Conservation (phyloP, 2,329 filamentous ascomycete genomes). For the Coniosporium tulheliwenetii region DNA sequence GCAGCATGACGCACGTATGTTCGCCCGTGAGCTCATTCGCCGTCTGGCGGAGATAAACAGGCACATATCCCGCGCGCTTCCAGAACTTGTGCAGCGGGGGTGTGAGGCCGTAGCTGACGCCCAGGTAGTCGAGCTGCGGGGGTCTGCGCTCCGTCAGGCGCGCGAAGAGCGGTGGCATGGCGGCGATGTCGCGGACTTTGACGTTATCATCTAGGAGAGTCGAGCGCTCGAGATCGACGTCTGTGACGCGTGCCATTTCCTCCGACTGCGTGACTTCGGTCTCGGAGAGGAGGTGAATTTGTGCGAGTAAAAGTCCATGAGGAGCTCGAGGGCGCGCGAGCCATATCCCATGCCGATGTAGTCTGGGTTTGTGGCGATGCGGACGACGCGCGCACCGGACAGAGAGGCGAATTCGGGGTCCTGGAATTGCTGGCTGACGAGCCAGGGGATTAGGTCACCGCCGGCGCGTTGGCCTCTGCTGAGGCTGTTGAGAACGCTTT, state of each 20-base stretch:
- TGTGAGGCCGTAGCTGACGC: slow-evolving; percentile 90
- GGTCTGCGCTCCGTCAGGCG: slow-evolving; percentile 73
- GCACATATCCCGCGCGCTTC: slow-evolving; percentile 75
- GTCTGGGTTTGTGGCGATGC: slow-evolving; percentile 93
- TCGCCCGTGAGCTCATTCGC: slow-evolving; percentile 93
- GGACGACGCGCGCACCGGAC: slow-evolving; percentile 80
- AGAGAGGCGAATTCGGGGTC: slow-evolving; percentile 91
- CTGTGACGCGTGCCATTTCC: slow-evolving; percentile 62
- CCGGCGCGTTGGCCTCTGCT: slow-evolving; percentile 78
- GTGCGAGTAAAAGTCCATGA: slow-evolving; percentile 87
- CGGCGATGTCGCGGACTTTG: slow-evolving; percentile 73
- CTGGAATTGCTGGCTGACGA: slow-evolving; percentile 95
- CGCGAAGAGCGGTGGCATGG: slow-evolving; percentile 87
- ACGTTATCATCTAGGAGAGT: slow-evolving; percentile 76
- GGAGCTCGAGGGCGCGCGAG: slow-evolving; percentile 69
- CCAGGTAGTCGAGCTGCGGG: slow-evolving; percentile 73
- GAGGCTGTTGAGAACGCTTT: slow-evolving; percentile 80
- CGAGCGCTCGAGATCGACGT: slow-evolving; percentile 61
- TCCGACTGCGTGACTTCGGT: slow-evolving; percentile 35
- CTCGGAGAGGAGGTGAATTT: slow-evolving; percentile 78
- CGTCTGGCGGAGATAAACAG: slow-evolving; percentile 89
- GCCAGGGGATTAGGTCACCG: slow-evolving; percentile 92
- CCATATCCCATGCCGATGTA: slow-evolving; percentile 90
- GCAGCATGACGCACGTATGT: slow-evolving; percentile 95
- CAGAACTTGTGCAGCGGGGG: slow-evolving; percentile 85